phyloP scores from a whole-genome alignment of 306 rosid genomes.

The Fragaria vesca region DNA sequence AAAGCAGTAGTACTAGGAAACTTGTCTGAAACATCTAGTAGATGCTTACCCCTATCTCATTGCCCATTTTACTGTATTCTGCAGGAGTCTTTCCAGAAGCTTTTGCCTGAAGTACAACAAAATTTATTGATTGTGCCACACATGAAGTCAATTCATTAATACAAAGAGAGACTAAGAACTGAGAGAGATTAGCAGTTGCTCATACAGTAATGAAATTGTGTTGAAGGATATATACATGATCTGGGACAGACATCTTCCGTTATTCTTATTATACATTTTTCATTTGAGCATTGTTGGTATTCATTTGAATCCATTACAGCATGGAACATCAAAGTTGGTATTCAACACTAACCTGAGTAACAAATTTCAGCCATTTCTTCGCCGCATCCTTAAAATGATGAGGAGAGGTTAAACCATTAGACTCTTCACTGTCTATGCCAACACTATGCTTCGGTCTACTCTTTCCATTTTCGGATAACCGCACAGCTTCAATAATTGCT shows the following conservation, averaged over 20 bases:
- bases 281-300: not conserved
- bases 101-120: conserved; percentile 68
- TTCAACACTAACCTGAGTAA: conserved; percentile 61
- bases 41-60: conserved; percentile 77
- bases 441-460: conserved; percentile 36
- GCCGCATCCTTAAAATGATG: conserved; percentile 71
- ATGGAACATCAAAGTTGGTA: not conserved
- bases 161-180: not conserved
- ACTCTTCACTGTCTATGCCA: conserved; percentile 39
- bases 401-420: conserved; percentile 41
- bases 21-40: conserved; percentile 21
- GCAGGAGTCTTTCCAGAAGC: conserved; percentile 72
- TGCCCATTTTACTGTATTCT: conserved; percentile 60
- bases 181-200: conserved; percentile 12
- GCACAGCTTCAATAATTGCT: conserved; percentile 81
- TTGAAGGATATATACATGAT: not conserved
- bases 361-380: conserved; percentile 91
- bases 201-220: conserved; percentile 10
- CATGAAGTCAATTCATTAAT: not conserved
- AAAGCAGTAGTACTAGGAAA: conserved; percentile 23
- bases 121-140: not conserved
- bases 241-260: not conserved
- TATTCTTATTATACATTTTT: not conserved
- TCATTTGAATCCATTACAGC: not conserved
- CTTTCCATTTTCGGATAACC: conserved; percentile 59